Base-by-base conservation (phyloP, 202 grass and related monocot genomes). In the Setaria italica region DNA sequence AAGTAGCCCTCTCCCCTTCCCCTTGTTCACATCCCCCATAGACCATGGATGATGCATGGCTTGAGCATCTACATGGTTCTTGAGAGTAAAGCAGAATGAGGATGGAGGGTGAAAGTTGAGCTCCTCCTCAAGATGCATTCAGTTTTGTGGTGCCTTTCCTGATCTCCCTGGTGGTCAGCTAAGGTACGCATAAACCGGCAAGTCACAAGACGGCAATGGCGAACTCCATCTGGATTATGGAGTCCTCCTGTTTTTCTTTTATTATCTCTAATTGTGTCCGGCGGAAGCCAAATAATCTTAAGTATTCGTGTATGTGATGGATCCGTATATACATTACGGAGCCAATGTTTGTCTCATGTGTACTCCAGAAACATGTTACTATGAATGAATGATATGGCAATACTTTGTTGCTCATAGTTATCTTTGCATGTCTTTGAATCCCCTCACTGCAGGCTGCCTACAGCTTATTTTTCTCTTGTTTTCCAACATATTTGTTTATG, bases 151-250 rank as follows among this genome's bases (percentile, higher is more conserved):
- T 87, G 55, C 79, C 70, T 81, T 33, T 68, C 43, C 48, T 90
- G 86, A 70, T 4, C 76, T 83, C 77, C 54, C 16, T 82, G 87
- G 84, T 65, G 62, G 73, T 80, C 41, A 48, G 76, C 70, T 85
- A 81, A 81, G 85, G 86, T 80, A 88, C 10, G 65, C 85, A 84
- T 59, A 84, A 90, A 93, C 82, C 89, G 94, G 94, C 94, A 96
- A 93, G 91, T 93, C 94, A 93, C 91, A 83, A 60, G 83, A 79
- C 82, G 94, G 94, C 94, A 91, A 90, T 72, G 87, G 87, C 80
- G 80, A 85, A 83, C 85, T 93, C 91, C 86, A 71, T 62, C 68
- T 82, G 0, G 39, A 41, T 41, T 41, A 41, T 41, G 93, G 91
- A 81, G 86, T 88, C 74, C 58, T 66, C 59, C 70, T 62, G 17